These are phyloP conservation scores for Melaleuca alternifolia DNA, from an alignment of 345 rosid genomes.

Conservation along the genomic window DNA sequence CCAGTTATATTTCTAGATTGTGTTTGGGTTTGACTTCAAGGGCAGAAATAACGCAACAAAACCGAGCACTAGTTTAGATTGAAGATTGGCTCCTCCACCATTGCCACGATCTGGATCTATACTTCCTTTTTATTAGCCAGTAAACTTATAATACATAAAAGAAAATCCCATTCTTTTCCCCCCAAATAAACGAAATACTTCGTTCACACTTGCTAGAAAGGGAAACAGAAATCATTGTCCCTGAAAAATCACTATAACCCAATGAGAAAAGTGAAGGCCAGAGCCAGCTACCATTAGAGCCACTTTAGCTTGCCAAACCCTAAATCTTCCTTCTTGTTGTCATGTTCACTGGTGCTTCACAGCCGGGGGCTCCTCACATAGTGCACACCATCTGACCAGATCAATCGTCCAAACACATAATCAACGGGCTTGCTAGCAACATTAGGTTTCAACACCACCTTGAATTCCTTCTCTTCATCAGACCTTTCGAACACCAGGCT, in stretches of 20 bases:
- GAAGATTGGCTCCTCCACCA: background rate
- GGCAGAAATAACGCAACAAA: too few relatives aligned
- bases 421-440: background rate
- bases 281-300: background rate
- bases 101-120: background rate
- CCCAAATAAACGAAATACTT: too few relatives aligned
- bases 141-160: too few relatives aligned
- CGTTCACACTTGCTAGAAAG: too few relatives aligned
- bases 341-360: background rate
- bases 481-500: slow-evolving; percentile 13
- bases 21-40: background rate
- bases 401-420: slow-evolving; percentile 27
- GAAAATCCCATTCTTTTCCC: too few relatives aligned
- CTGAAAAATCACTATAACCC: background rate
- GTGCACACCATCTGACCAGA: slow-evolving; percentile 43
- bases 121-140: too few relatives aligned
- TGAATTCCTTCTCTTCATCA: slow-evolving; percentile 33
- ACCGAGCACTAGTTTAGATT: background rate
- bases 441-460: slow-evolving; percentile 9
- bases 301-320: background rate
- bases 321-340: background rate
- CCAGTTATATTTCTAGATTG: background rate
- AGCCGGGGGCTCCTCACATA: slow-evolving; percentile 27
- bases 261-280: background rate
- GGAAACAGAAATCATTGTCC: background rate